Evolutionary conservation across 768 basidiomycete species (phyloP), one percentile per base, ranked within the genome.

Genomic region (Pleurotus djamor): DNA sequence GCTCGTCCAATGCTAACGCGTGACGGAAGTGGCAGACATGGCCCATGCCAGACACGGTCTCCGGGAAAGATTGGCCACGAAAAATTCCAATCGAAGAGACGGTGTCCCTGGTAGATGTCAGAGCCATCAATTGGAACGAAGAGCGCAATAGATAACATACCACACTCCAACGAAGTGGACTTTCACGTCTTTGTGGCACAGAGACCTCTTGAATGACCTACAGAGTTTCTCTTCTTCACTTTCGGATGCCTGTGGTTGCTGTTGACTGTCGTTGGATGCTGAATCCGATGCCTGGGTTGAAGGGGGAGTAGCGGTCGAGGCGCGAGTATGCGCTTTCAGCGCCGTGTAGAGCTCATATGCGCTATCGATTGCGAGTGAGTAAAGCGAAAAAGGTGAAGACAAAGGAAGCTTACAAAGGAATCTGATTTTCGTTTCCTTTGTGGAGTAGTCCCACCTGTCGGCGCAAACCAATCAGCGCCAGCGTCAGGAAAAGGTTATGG

Each of bases 101-200:
- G 3, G 21, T 28, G 21, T 28, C 21, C 21, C 21, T 28, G 21
- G 21, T 28, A 72, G 8, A 74, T 72, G 73, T 73, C 73, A 52
- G 9, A 14, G 32, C 5, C 9, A 34, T n/a, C n/a, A n/a, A n/a
- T n/a, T n/a, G n/a, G n/a, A n/a, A n/a, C n/a, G n/a, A n/a, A n/a
- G n/a, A n/a, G n/a, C n/a, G n/a, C n/a, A n/a, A n/a, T n/a, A n/a
- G n/a, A n/a, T n/a, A n/a, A 54, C 21, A 33, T 51, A 79, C 80
- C 79, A 81, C n/a, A 69, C 74, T 3, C 79, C 79, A 4, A 80
- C 67, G 54, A 81, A 81, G 64, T 81, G 78, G 1, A 79, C 72
- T 33, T 65, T 67, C 36, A 78, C 72, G 5, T 69, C 59, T 60
- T 37, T 58, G 52, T 12, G 66, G 57, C 16, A 74, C 47, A 38